Percentiles rank a stretch among this genome's conserved stretches.
Conservation (phyloP, 2,329 filamentous ascomycete genomes). For the Polychaeton citri region DNA sequence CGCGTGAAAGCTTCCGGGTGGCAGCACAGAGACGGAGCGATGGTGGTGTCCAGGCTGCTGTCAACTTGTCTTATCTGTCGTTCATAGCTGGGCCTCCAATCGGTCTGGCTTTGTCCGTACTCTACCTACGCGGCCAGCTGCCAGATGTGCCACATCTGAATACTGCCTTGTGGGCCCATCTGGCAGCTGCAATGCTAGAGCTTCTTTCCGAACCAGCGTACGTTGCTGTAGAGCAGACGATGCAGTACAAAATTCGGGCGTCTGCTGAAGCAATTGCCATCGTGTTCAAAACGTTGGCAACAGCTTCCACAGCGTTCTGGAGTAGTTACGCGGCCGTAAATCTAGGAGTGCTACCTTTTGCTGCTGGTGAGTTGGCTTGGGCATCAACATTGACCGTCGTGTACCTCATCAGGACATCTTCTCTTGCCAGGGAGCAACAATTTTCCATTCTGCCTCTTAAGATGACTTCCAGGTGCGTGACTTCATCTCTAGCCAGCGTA, state of each 20-base stretch:
- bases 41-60: conserved; percentile 52
- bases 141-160: conserved; percentile 49
- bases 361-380: conserved; percentile 71
- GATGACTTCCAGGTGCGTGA: conserved; percentile 15
- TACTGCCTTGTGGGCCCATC: conserved; percentile 41
- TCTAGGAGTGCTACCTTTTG: conserved; percentile 75
- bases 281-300: conserved; percentile 59
- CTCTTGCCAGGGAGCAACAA: conserved; percentile 40
- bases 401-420: conserved; percentile 51
- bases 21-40: conserved; percentile 61
- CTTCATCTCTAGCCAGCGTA: background rate
- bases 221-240: conserved; percentile 68
- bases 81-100: conserved; percentile 54
- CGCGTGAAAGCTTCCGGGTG: conserved; percentile 80
- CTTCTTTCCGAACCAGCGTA: conserved; percentile 80
- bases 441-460: conserved; percentile 54
- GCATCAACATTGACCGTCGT: conserved; percentile 53
- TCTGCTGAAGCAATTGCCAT: conserved; percentile 74
- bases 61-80: conserved; percentile 80
- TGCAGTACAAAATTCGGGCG: conserved; percentile 69
- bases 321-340: conserved; percentile 40
- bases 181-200: conserved; percentile 53
- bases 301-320: conserved; percentile 57
- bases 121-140: conserved; percentile 49
- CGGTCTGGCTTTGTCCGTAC: conserved; percentile 48